These are phyloP conservation scores for Colletotrichum kahawae DNA, from an alignment of 2,329 filamentous ascomycete genomes.

Conservation along the genomic window DNA sequence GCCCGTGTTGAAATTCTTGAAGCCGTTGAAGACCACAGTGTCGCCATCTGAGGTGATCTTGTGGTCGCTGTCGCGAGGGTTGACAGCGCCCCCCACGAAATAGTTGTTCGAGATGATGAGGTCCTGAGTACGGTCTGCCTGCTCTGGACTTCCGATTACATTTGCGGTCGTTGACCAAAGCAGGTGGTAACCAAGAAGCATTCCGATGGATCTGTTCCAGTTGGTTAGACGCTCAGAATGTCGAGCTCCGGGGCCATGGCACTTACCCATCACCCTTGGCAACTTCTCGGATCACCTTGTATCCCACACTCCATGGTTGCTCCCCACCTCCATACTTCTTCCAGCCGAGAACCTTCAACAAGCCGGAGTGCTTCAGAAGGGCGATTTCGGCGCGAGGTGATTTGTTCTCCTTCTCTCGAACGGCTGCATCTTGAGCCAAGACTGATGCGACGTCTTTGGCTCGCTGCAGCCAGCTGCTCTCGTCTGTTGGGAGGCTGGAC, in stretches of 20 bases:
- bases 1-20: slow-evolving; percentile 72
- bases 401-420: slow-evolving; percentile 42
- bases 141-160: slow-evolving; percentile 64
- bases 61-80: slow-evolving; percentile 67
- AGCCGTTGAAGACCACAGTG: slow-evolving; percentile 62
- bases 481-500: slow-evolving; percentile 34
- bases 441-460: slow-evolving; percentile 42
- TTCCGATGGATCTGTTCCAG: slow-evolving; percentile 57
- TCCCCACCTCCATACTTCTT: slow-evolving; percentile 47
- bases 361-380: slow-evolving; percentile 45
- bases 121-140: slow-evolving; percentile 61
- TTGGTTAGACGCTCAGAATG: neutral
- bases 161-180: slow-evolving; percentile 67
- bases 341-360: slow-evolving; percentile 43
- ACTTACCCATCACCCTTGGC: slow-evolving; percentile 65
- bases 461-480: slow-evolving; percentile 41
- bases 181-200: slow-evolving; percentile 70
- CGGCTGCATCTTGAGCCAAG: slow-evolving; percentile 36
- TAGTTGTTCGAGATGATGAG: slow-evolving; percentile 68
- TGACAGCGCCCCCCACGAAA: slow-evolving; percentile 70
- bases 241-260: neutral
- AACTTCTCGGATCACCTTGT: slow-evolving; percentile 65
- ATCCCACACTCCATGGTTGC: slow-evolving; percentile 54
- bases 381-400: slow-evolving; percentile 43
- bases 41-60: slow-evolving; percentile 60